A percentile compares a stretch with the other conserved stretches of the same genome.
phyloP scores from a whole-genome alignment of 768 basidiomycete genomes.

The Lyophyllum decastes region DNA sequence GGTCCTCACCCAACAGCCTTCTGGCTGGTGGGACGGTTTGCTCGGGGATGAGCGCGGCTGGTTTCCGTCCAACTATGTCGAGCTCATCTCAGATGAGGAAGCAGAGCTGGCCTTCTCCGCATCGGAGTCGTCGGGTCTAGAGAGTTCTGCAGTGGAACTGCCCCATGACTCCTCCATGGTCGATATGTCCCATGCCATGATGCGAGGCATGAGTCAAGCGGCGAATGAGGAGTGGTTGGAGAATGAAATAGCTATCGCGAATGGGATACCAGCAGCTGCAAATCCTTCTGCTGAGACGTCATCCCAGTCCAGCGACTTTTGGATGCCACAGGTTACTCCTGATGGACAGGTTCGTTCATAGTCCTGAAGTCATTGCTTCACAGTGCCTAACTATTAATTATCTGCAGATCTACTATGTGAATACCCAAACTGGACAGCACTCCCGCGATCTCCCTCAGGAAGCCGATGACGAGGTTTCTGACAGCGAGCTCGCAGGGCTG shows the following conservation, averaged over 20 bases:
- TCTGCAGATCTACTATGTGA: slow-evolving; percentile 89
- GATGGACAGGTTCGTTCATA: slow-evolving; percentile 72
- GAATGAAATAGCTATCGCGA: slow-evolving; percentile 37
- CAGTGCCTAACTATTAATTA: slow-evolving; percentile 2
- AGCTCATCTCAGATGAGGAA: slow-evolving; percentile 75
- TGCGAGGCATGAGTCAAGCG: slow-evolving; percentile 37
- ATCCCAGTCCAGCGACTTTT: slow-evolving; percentile 72
- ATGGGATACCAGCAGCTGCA: slow-evolving; percentile 33
- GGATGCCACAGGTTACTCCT: slow-evolving; percentile 84
- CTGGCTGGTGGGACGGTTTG: slow-evolving; percentile 99
- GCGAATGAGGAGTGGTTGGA: slow-evolving; percentile 64
- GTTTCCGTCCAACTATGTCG: slow-evolving; percentile 97
- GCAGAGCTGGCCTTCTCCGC: slow-evolving; percentile 66
- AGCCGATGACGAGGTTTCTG: slow-evolving; percentile 62
- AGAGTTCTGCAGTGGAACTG: slow-evolving; percentile 23
- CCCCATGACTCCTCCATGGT: slow-evolving; percentile 35
- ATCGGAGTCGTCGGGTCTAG: slow-evolving; percentile 45
- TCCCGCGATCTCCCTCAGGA: slow-evolving; percentile 85
- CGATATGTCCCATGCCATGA: slow-evolving; percentile 52
- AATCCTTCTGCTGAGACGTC: slow-evolving; percentile 30
- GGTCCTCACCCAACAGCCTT: slow-evolving; percentile 86
- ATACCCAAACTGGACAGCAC: slow-evolving; percentile 82
- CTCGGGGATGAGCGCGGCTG: slow-evolving; percentile 89
- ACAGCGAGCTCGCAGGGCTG: slow-evolving; percentile 62
- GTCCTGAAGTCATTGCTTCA: background rate